Evolutionary conservation across 257 asterid genomes (phyloP), one percentile per base, ranked within the genome.

Genomic region (Vinca minor): DNA sequence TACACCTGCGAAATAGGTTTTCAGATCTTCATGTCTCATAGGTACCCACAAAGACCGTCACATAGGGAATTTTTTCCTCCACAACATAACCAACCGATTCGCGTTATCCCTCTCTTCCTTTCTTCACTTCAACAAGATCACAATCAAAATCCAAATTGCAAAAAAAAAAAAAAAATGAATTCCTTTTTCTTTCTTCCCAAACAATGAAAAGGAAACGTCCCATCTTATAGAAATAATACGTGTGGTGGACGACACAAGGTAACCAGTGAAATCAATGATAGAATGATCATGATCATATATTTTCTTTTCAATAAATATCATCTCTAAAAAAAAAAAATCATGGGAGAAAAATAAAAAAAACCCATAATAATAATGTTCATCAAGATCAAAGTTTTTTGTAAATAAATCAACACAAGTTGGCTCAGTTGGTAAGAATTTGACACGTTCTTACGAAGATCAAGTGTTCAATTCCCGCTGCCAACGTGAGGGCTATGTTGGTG

Each of bases 251-350:
- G 72, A 39, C 28, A 31, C 28, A 54, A 70, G 63, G 67, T 47
- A n/a, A 45, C 44, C 48, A 49, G 23, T 34, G 68, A 71, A n/a
- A 69, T 71, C 66, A 68, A 59, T 65, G 60, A 62, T 66, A 47
- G 69, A 63, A 71, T 71, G 71, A 72, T n/a, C n/a, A n/a, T 71
- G 41, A 62, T 66, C 58, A 5, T 55, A 46, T n/a, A n/a, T n/a
- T n/a, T 9, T 41, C 49, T 32, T 46, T 20, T 71, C 55, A 2
- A 64, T 21, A 50, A 56, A 54, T 59, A 49, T 39, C 45, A 47
- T 68, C 70, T 63, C 67, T 31, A 54, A 58, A 38, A 74, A 41
- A 63, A n/a, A 73, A 31, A 73, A 62, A 73, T 63, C 47, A 39
- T 13, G 26, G 47, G 62, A 32, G 57, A 26, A 36, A 60, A 32